Conservation (phyloP, 2,329 filamentous ascomycete species). For the Ophiostoma piceae region DNA sequence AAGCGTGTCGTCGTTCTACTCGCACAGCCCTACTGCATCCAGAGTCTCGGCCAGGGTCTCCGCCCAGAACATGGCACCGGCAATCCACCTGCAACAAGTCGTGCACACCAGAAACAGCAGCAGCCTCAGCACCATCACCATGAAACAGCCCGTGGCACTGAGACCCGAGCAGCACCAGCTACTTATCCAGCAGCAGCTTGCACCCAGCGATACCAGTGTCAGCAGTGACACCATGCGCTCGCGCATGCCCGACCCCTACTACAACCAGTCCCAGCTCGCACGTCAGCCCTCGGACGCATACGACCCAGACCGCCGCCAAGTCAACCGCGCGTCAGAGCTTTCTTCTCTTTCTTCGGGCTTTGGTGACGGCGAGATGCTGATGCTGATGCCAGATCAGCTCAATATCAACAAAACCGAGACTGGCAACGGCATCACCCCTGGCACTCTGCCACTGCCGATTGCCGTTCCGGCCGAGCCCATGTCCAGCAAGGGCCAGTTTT, state of each 20-base stretch:
- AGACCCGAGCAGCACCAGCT: constrained; percentile 5
- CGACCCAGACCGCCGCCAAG: constrained; percentile 34
- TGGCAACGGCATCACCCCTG: neutral
- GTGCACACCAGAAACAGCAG: neutral
- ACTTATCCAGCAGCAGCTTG: neutral
- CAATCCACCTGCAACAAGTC: neutral
- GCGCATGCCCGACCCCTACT: constrained; percentile 37
- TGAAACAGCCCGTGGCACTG: neutral
- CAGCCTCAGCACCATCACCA: neutral
- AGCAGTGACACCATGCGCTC: constrained; percentile 34
- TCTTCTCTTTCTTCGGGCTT: constrained; percentile 62
- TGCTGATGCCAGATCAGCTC: constrained; percentile 36
- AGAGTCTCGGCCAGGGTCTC: constrained; percentile 30
- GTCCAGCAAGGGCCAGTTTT: constrained; percentile 20
- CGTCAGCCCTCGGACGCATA: constrained; percentile 38
- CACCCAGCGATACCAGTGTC: neutral
- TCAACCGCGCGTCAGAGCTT: constrained; percentile 45
- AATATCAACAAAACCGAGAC: neutral
- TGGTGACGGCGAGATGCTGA: constrained; percentile 52
- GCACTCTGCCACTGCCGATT: neutral
- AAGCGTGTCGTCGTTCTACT: constrained; percentile 25
- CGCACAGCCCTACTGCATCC: constrained; percentile 30
- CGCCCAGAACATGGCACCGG: constrained; percentile 28
- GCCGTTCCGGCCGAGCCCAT: constrained; percentile 12
- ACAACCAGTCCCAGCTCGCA: constrained; percentile 38